Percentiles rank a stretch among this genome's conserved stretches.
These are phyloP conservation scores for Botrytis tulipae DNA, from an alignment of 2,329 filamentous ascomycete genomes.

Conservation along the genomic window DNA sequence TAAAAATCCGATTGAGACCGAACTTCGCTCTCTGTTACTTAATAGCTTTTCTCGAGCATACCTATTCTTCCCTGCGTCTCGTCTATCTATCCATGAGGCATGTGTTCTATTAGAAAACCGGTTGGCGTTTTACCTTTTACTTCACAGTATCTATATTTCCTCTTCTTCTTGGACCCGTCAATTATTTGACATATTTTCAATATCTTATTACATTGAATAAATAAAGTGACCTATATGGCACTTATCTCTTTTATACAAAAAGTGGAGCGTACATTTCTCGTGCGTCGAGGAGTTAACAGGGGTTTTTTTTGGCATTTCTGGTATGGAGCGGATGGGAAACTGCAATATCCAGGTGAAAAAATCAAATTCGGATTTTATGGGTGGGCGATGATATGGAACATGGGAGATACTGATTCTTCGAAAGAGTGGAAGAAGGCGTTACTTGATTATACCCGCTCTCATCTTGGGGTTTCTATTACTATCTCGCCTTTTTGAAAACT, in stretches of 20 bases:
- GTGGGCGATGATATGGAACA: slow-evolving; percentile 3
- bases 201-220: background rate
- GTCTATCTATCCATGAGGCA: background rate
- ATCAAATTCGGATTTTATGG: background rate
- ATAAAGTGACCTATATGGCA: background rate
- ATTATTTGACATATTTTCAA: background rate
- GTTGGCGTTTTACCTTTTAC: background rate
- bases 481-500: background rate
- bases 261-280: slow-evolving; percentile 14
- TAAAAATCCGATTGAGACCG: background rate
- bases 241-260: slow-evolving; percentile 1
- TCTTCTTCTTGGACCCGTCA: background rate
- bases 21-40: background rate
- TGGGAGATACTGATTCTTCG: slow-evolving; percentile 11
- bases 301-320: slow-evolving; percentile 8
- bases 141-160: slow-evolving; percentile 1
- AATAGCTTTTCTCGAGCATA: background rate
- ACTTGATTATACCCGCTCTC: slow-evolving; percentile 15
- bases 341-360: background rate
- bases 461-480: slow-evolving; percentile 11
- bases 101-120: slow-evolving; percentile 15
- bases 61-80: background rate
- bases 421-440: slow-evolving; percentile 14
- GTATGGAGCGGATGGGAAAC: background rate
- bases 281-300: slow-evolving; percentile 10